A percentile compares a stretch with the other conserved stretches of the same genome.
Conservation (phyloP, 164 flowering plant genomes). For the Dillenia suffruticosa region DNA sequence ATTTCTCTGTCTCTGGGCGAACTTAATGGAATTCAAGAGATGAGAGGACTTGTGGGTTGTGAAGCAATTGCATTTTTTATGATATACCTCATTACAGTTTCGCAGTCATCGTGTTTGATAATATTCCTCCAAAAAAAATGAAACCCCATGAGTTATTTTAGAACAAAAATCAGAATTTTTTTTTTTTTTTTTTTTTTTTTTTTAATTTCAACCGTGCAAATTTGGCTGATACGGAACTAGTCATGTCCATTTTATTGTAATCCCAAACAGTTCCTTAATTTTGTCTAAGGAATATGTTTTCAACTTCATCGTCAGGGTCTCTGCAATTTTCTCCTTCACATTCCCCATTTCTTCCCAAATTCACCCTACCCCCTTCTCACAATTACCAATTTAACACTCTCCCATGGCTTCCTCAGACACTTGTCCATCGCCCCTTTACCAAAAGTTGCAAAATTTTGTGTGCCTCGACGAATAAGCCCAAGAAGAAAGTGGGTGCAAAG, state of each 20-base stretch:
- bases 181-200: too few species aligned
- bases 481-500: constrained; percentile 19
- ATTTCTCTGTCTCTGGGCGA: too few species aligned
- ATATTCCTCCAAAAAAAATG: neutral
- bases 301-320: neutral
- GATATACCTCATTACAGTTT: too few species aligned
- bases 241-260: too few species aligned
- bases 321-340: constrained; percentile 2
- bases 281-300: neutral
- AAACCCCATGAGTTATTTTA: neutral
- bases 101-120: too few species aligned
- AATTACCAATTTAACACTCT: constrained; percentile 1
- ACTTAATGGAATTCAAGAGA: too few species aligned
- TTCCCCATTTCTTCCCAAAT: neutral
- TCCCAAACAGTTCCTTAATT: too few species aligned
- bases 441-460: constrained; percentile 13
- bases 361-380: neutral
- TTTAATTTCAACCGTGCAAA: too few species aligned
- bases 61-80: too few species aligned
- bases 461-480: constrained; percentile 24
- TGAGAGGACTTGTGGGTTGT: too few species aligned
- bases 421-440: neutral
- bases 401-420: constrained; percentile 1
- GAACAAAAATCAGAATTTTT: too few species aligned
- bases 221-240: too few species aligned